phyloP scores from a whole-genome alignment of 345 rosid genomes.

The Boechera retrofracta region DNA sequence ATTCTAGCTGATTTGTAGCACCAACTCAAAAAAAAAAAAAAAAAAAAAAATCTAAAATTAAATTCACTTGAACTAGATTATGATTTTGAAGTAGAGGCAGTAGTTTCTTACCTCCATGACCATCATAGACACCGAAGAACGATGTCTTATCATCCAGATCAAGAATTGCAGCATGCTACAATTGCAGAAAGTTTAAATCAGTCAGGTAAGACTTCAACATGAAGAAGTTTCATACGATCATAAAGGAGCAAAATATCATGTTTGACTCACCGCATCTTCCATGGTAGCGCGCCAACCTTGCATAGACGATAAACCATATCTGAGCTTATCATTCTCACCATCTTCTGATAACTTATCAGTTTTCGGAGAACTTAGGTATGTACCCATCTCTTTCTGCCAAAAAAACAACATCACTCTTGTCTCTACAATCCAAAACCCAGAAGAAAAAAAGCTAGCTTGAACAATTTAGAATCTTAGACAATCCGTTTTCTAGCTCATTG shows the following conservation, averaged over 20 bases:
- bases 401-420: not conserved
- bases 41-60: not conserved
- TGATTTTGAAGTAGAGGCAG: not conserved
- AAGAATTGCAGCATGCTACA: slow-evolving; percentile 72
- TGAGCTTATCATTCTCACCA: slow-evolving; percentile 66
- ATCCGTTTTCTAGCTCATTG: not conserved
- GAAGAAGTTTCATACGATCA: slow-evolving; percentile 1
- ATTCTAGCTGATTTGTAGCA: not conserved
- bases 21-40: not conserved
- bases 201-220: slow-evolving; percentile 9
- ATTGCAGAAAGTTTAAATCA: not conserved
- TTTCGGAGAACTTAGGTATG: slow-evolving; percentile 78
- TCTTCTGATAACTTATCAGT: slow-evolving; percentile 80
- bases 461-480: not conserved
- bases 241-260: not conserved
- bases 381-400: slow-evolving; percentile 60
- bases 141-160: slow-evolving; percentile 69
- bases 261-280: slow-evolving; percentile 85
- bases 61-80: not conserved
- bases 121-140: slow-evolving; percentile 88
- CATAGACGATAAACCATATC: slow-evolving; percentile 79
- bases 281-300: slow-evolving; percentile 91
- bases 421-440: not conserved
- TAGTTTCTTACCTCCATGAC: slow-evolving; percentile 75
- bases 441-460: not conserved